These are phyloP conservation scores for Colletotrichum cuscutae DNA, from an alignment of 2,329 filamentous ascomycete genomes.

Conservation along the genomic window DNA sequence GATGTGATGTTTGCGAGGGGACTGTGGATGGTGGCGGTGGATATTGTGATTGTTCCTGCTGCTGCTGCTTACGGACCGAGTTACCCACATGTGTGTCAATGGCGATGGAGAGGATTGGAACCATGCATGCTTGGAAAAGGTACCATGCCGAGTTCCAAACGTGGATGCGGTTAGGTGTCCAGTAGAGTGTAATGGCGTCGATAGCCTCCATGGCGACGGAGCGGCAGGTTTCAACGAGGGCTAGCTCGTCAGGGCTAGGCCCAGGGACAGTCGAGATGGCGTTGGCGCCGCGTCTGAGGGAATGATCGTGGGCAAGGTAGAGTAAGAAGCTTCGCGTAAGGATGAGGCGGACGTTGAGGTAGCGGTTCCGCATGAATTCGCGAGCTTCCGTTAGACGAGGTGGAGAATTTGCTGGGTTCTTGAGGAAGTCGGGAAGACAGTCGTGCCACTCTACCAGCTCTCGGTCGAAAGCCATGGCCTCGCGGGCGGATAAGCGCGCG, in stretches of 20 bases:
- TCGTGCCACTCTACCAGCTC: slow-evolving; percentile 43
- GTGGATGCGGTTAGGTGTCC: slow-evolving; percentile 45
- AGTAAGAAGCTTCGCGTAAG: slow-evolving; percentile 39
- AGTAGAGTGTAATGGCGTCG: slow-evolving; percentile 43
- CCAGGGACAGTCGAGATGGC: slow-evolving; percentile 19
- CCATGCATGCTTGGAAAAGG: slow-evolving; percentile 46
- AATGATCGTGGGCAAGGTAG: slow-evolving; percentile 38
- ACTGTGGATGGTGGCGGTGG: neutral
- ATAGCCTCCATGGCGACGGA: slow-evolving; percentile 43
- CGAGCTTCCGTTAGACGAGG: slow-evolving; percentile 40
- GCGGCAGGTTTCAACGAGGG: slow-evolving; percentile 40
- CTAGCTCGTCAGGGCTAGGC: slow-evolving; percentile 36
- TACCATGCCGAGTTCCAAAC: slow-evolving; percentile 47
- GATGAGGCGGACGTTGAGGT: slow-evolving; percentile 42
- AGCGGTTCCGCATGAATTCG: slow-evolving; percentile 44
- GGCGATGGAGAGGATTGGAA: slow-evolving; percentile 43
- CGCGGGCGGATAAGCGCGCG: slow-evolving; percentile 38
- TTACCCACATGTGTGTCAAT: slow-evolving; percentile 35
- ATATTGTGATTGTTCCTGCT: neutral
- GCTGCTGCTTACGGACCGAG: neutral
- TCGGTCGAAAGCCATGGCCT: slow-evolving; percentile 41
- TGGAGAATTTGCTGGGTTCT: slow-evolving; percentile 38
- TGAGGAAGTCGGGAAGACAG: slow-evolving; percentile 37
- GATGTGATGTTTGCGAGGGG: neutral
- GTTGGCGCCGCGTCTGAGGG: slow-evolving; percentile 18